Base-by-base conservation (phyloP, 768 basidiomycete species). In the Trametes coccinea region DNA sequence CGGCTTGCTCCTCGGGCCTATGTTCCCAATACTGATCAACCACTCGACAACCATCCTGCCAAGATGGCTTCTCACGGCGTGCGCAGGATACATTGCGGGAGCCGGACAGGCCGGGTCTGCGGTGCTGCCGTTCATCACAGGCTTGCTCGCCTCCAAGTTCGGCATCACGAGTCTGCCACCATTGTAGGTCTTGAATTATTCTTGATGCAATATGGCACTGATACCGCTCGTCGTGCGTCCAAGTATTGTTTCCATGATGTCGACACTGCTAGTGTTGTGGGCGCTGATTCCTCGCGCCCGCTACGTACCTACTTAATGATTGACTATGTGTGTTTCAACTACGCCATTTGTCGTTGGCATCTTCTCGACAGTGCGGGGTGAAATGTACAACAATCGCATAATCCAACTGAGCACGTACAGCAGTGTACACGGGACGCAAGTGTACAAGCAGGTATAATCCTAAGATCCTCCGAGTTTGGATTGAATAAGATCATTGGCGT, bases 41-140 rank as follows among this genome's bases (percentile, higher is more conserved):
- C 82, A 89, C 45, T 76, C 87, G 0, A 80, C 84, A 4, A 79
- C 84, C 0, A 78, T 92, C 56, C 72, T 95, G 5, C 93, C 92
- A 3, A 78, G 79, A 5, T 86, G 86, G 80, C 77, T 94, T 11
- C 78, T 91, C 34, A 80, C 80, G 0, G 84, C 83, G 53, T 70
- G 75, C n/a, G 78, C 80, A 31, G 80, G 75, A 1, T 75, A 73
- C 72, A 77, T 78, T 30, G 69, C 69, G 5, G 73, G 72, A 11
- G 54, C 72, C 30, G 89, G 90, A 0, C 85, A 87, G 68, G 84
- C 88, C 1, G 90, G 90, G 22, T 84, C 84, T 39, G 90, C 90
- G 0, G 62, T 88, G 9, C 68, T 92, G 4, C 89, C 91, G 0
- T 91, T 92, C 65, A 79, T 90, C 62, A 87, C 87, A 0, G 89